Evolutionary conservation across 768 basidiomycete genomes (phyloP).

Genomic region (Xerocomus spinulosus): DNA sequence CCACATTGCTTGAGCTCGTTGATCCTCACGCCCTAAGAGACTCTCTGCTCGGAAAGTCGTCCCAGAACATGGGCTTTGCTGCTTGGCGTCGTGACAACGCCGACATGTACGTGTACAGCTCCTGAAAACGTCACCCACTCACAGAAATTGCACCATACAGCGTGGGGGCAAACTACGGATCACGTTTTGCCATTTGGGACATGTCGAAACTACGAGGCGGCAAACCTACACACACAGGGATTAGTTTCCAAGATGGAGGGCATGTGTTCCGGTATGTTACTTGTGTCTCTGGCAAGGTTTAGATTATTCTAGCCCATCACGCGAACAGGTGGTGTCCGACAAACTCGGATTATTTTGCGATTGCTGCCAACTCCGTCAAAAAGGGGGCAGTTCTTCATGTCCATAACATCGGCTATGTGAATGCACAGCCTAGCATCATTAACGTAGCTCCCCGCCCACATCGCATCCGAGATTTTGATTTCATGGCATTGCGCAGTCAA

Average conservation of each 20-base stretch:
- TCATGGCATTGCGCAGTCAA: conserved; percentile 55
- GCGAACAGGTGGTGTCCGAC: conserved; percentile 82
- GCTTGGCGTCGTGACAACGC: conserved; percentile 68
- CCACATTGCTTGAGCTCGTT: conserved; percentile 63
- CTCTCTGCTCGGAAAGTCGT: conserved; percentile 41
- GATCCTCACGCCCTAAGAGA: conserved; percentile 63
- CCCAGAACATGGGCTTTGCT: conserved; percentile 52
- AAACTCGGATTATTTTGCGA: conserved; percentile 72
- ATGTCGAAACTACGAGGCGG: conserved; percentile 68
- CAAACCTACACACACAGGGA: conserved; percentile 59
- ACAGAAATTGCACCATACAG: conserved; percentile 34
- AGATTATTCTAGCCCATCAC: too few relatives aligned
- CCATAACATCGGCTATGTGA: conserved; percentile 60
- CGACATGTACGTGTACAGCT: conserved; percentile 57
- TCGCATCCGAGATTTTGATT: conserved; percentile 72
- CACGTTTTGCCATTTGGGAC: conserved; percentile 76
- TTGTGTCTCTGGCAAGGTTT: not conserved
- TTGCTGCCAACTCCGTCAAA: conserved; percentile 54
- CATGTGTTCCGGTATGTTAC: conserved; percentile 56
- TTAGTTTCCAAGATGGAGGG: conserved; percentile 63
- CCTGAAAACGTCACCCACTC: not conserved
- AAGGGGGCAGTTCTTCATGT: conserved; percentile 68
- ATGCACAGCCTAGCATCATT: conserved; percentile 60
- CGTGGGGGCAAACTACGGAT: conserved; percentile 70
- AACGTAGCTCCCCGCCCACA: conserved; percentile 57